These are phyloP conservation scores for Paramecium octaurelia DNA, from an alignment of 73 alveolate genomes.

Conservation along the genomic window DNA sequence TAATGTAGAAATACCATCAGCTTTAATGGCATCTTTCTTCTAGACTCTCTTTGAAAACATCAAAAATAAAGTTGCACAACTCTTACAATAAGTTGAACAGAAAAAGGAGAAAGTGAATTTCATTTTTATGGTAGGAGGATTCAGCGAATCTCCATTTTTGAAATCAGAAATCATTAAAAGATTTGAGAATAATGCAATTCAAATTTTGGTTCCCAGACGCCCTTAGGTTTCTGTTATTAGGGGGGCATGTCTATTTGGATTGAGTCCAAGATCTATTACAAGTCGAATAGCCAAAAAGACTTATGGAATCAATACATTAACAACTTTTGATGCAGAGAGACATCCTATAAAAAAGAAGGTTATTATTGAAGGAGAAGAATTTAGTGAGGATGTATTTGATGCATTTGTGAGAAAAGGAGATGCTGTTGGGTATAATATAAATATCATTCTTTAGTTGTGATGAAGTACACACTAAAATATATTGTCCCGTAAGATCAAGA, in stretches of 20 bases:
- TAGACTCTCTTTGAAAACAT: conserved; percentile 93
- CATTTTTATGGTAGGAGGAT: conserved; percentile 99
- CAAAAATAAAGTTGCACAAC: conserved; percentile 85
- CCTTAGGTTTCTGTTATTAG: conserved; percentile 97
- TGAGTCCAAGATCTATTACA: conserved; percentile 96
- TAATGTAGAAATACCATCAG: conserved; percentile 91
- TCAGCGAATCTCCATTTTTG: conserved; percentile 95
- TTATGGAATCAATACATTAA: conserved; percentile 96
- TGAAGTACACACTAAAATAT: conserved; percentile 94
- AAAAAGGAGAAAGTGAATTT: conserved; percentile 88
- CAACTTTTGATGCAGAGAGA: conserved; percentile 95
- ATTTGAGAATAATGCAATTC: conserved; percentile 87
- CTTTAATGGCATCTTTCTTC: conserved; percentile 92
- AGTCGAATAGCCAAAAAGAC: conserved; percentile 95
- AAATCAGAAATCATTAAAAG: conserved; percentile 91
- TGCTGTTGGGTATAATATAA: conserved; percentile 77
- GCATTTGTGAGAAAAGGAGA: conserved; percentile 95
- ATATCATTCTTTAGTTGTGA: conserved; percentile 65
- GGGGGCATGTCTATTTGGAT: conserved; percentile 99
- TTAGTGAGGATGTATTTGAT: conserved; percentile 99
- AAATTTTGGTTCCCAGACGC: conserved; percentile 94
- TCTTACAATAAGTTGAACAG: conserved; percentile 78
- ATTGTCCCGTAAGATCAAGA: conserved; percentile 98
- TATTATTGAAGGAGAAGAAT: conserved; percentile 97
- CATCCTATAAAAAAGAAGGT: conserved; percentile 97